Evolutionary conservation across 208 protist species (phyloP).

Genomic region (Trypanosomatidae sp.): DNA sequence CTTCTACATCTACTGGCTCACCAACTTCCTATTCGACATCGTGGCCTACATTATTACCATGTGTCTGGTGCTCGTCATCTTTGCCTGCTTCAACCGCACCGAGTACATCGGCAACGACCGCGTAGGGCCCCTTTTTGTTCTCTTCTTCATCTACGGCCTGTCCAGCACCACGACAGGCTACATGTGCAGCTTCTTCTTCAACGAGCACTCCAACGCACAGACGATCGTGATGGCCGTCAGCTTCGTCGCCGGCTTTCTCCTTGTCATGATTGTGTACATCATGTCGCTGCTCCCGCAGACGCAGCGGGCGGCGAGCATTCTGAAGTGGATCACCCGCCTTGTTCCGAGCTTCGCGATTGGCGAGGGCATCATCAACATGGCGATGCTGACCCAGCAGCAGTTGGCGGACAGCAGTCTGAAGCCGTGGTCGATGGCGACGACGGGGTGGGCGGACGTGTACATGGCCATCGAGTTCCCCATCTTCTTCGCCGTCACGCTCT

Average conservation of each 20-base stretch:
- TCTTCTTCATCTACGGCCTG: constrained; percentile 52
- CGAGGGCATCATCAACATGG: constrained; percentile 62
- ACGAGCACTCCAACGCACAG: constrained; percentile 55
- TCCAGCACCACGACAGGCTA: constrained; percentile 38
- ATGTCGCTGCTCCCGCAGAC: constrained; percentile 31
- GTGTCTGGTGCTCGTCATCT: constrained; percentile 36
- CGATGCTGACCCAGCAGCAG: constrained; percentile 24
- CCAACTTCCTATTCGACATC: constrained; percentile 65
- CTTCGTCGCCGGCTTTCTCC: constrained; percentile 61
- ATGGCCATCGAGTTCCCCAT: constrained; percentile 48
- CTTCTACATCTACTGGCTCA: constrained; percentile 67
- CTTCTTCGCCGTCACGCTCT: constrained; percentile 34
- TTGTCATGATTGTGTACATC: constrained; percentile 51
- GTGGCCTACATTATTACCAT: constrained; percentile 44
- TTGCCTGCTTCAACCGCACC: constrained; percentile 37
- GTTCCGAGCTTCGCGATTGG: constrained; percentile 57
- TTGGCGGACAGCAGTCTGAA: no score
- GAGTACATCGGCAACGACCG: constrained; percentile 42
- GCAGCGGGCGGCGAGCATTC: no score
- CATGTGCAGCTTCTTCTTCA: constrained; percentile 55
- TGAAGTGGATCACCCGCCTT: constrained; percentile 45
- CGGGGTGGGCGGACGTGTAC: constrained; percentile 41
- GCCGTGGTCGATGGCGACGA: constrained; percentile 32
- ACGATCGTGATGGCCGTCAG: constrained; percentile 50
- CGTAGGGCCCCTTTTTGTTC: constrained; percentile 25